These are phyloP conservation scores for Rhizopogon vesiculosus DNA, from an alignment of 768 basidiomycete species.

Conservation along the genomic window DNA sequence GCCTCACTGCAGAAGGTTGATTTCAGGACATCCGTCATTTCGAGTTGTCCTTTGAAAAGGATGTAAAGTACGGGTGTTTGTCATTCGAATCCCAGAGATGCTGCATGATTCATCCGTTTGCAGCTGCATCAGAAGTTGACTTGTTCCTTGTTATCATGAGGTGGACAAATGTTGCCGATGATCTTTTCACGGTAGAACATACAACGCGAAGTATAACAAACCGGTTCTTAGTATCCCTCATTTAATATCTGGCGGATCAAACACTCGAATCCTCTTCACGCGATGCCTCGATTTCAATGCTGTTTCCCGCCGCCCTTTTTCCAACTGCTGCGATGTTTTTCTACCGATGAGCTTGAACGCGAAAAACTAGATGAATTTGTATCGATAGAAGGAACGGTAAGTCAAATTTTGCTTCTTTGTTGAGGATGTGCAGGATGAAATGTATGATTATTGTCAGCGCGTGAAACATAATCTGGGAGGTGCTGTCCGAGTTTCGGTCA, in stretches of 20 bases:
- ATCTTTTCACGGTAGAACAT: constrained; percentile 33
- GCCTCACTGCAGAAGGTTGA: constrained; percentile 81
- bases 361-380: constrained; percentile 88
- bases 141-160: constrained; percentile 55
- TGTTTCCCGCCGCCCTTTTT: constrained; percentile 89
- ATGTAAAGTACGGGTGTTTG: no score
- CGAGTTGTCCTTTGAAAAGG: constrained; percentile 66
- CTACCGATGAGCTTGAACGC: constrained; percentile 66
- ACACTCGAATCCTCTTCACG: constrained; percentile 64
- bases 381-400: constrained; percentile 63
- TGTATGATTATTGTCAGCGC: constrained; percentile 78
- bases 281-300: constrained; percentile 79
- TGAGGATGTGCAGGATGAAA: constrained; percentile 62
- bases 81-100: constrained; percentile 78
- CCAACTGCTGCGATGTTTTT: constrained; percentile 72
- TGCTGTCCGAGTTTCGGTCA: constrained; percentile 79
- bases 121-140: constrained; percentile 59
- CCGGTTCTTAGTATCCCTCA: neutral
- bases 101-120: constrained; percentile 77
- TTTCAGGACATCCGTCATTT: constrained; percentile 92
- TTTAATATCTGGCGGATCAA: constrained; percentile 36
- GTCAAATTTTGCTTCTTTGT: constrained; percentile 17
- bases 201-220: constrained; percentile 27
- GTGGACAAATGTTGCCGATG: constrained; percentile 65
- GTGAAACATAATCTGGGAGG: constrained; percentile 78